These are phyloP conservation scores for Westerdykella ornata DNA, from an alignment of 2,329 filamentous ascomycete species.

Conservation along the genomic window DNA sequence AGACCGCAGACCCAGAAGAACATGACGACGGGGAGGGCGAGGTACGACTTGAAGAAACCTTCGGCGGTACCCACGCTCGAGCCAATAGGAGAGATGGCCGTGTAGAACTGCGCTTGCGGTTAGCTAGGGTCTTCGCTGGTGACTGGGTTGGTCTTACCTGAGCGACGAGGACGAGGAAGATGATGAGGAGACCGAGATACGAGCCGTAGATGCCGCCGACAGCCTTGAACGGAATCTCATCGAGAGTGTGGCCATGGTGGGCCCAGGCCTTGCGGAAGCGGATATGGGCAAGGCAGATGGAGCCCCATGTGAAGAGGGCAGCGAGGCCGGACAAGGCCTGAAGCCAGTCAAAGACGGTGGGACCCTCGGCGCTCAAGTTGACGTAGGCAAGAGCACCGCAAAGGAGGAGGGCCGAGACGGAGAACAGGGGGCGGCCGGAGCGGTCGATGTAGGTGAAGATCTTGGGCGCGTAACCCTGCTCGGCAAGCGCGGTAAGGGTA, in stretches of 20 bases:
- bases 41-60: conserved; percentile 44
- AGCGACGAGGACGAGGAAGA: conserved; percentile 35
- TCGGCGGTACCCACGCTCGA: conserved; percentile 29
- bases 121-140: conserved; percentile 1
- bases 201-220: conserved; percentile 38
- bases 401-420: conserved; percentile 60
- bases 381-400: conserved; percentile 74
- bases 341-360: conserved; percentile 65
- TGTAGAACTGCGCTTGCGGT: conserved; percentile 36
- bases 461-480: conserved; percentile 61
- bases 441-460: conserved; percentile 76
- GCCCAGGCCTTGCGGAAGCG: conserved; percentile 62
- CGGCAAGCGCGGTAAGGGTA: conserved; percentile 50
- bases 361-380: conserved; percentile 43
- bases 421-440: conserved; percentile 68
- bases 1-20: conserved; percentile 46
- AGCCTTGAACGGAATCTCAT: conserved; percentile 43
- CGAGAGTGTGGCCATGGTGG: conserved; percentile 36
- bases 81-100: conserved; percentile 28
- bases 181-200: conserved; percentile 37
- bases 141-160: conserved; percentile 24
- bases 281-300: conserved; percentile 86
- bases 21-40: conserved; percentile 43
- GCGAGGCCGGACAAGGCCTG: conserved; percentile 66
- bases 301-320: conserved; percentile 71